Evolutionary conservation across 164 flowering plant genomes (phyloP), one percentile per base, ranked within the genome.

Genomic region (Sextonia rubra): DNA sequence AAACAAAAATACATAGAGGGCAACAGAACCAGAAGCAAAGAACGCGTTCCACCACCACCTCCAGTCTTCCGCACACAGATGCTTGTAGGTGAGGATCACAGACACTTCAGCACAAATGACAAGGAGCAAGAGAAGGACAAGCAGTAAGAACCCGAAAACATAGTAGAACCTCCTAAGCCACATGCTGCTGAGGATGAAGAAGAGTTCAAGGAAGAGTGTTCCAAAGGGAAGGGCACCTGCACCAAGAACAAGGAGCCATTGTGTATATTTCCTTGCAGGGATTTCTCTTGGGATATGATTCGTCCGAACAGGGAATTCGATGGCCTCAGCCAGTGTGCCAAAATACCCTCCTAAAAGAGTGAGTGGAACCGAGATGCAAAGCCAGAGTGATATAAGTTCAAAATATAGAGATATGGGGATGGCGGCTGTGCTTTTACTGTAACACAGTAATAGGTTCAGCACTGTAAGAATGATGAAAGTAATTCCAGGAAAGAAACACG

Each of bases 1-100:
- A 56, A 77, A 82, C 9, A 82, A 71, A 76, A 82, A 82, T 27
- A 82, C 81, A 24, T 80, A 82, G 2, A 82, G 74, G 9, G 80
- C 77, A 64, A 82, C 85, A 0, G 85, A 82, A 55, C 85, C 82
- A 11, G 85, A 80, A 25, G 85, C 83, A 58, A 58, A 82, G 77
- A 82, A 82, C 2, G 85, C 79, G 65, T 82, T 82, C 85, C 85
- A 82, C 85, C 85, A 82, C 85, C 85, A 82, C 60, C 69, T 71
- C 85, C 85, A 82, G 47, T 82, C 83, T 73, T 82, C 85, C 70
- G 80, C 83, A 25, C 83, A 78, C 2, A 82, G 75, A 32, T 82
- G 83, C 83, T 78, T 82, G 73, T 82, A 82, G 2, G 85, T 82
- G 29, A 82, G 83, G 26, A 82, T 78, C 12, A 82, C 81, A 1